A percentile compares a stretch with the other conserved stretches of the same genome.
These are phyloP conservation scores for Setaria italica DNA, from an alignment of 202 grass and related monocot species.

Conservation along the genomic window DNA sequence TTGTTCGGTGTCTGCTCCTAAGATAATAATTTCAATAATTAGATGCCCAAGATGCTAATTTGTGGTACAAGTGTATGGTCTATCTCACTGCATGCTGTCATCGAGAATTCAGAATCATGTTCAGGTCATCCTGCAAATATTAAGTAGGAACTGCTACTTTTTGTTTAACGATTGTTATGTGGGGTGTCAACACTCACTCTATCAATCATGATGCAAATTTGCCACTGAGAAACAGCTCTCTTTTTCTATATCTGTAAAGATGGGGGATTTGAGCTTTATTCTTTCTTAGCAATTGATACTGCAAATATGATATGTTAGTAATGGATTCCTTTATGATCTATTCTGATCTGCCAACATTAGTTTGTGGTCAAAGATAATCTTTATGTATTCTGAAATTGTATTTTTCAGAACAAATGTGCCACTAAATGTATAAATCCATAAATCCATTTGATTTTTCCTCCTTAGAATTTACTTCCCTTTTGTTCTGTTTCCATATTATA, in stretches of 20 bases:
- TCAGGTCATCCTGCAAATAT: constrained; percentile 28
- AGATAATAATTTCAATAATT: constrained; percentile 41
- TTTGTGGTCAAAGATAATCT: constrained; percentile 49
- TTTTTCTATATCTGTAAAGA: constrained; percentile 41
- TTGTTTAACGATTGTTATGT: constrained; percentile 45
- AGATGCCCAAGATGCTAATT: constrained; percentile 47
- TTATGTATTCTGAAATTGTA: constrained; percentile 12
- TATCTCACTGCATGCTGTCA: constrained; percentile 36
- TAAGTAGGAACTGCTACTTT: constrained; percentile 38
- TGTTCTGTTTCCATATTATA: constrained; percentile 36
- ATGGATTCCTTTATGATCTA: constrained; percentile 47
- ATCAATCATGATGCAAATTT: constrained; percentile 35
- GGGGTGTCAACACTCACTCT: constrained; percentile 5
- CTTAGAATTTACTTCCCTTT: constrained; percentile 10
- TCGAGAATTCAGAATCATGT: constrained; percentile 52
- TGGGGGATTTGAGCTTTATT: constrained; percentile 30
- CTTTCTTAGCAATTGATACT: constrained; percentile 37
- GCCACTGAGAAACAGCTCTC: constrained; percentile 28
- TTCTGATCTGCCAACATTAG: constrained; percentile 42
- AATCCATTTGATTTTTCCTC: constrained; percentile 38
- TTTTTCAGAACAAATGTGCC: constrained; percentile 10
- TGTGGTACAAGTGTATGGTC: constrained; percentile 58
- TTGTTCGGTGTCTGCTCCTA: constrained; percentile 42
- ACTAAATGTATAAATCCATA: constrained; percentile 44
- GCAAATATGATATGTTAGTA: constrained; percentile 18